Conservation (phyloP, 2,329 filamentous ascomycete species). For the Xylaria digitata region DNA sequence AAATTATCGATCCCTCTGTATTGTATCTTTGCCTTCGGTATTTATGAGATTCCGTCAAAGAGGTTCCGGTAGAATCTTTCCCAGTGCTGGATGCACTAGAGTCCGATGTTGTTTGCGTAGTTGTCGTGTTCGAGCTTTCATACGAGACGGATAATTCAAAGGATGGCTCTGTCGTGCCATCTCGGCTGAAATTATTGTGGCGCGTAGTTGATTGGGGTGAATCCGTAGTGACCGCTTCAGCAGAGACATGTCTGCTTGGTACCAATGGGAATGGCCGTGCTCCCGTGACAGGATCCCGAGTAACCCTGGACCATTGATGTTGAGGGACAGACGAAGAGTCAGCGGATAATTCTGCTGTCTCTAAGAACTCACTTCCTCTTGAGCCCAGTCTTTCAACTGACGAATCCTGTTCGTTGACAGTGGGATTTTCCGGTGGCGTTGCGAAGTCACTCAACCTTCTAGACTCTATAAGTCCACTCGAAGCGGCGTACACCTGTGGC, state of each 20-base stretch:
- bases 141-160: slow-evolving; percentile 31
- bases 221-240: slow-evolving; percentile 2
- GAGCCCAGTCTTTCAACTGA: slow-evolving; percentile 21
- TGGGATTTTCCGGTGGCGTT: slow-evolving; percentile 8
- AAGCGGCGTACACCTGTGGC: slow-evolving; percentile 17
- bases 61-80: slow-evolving; percentile 25
- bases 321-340: slow-evolving; percentile 33
- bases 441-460: slow-evolving; percentile 20
- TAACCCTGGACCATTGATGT: slow-evolving; percentile 35
- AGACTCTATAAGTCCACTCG: slow-evolving; percentile 21
- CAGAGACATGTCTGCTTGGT: slow-evolving; percentile 13
- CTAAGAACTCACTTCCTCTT: slow-evolving; percentile 19
- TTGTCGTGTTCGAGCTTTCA: slow-evolving; percentile 23
- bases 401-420: slow-evolving; percentile 7
- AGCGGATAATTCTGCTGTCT: slow-evolving; percentile 30
- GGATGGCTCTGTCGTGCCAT: slow-evolving; percentile 20
- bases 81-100: slow-evolving; percentile 26
- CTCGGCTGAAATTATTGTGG: slow-evolving; percentile 4
- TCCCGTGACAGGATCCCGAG: slow-evolving; percentile 42
- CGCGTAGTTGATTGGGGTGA: slow-evolving; percentile 9
- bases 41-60: slow-evolving; percentile 28
- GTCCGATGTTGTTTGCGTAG: slow-evolving; percentile 25
- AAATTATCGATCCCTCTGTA: slow-evolving; percentile 34
- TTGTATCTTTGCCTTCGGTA: slow-evolving; percentile 18
- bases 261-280: slow-evolving; percentile 45